Conservation (phyloP, 768 basidiomycete genomes). For the Russula brevipes region DNA sequence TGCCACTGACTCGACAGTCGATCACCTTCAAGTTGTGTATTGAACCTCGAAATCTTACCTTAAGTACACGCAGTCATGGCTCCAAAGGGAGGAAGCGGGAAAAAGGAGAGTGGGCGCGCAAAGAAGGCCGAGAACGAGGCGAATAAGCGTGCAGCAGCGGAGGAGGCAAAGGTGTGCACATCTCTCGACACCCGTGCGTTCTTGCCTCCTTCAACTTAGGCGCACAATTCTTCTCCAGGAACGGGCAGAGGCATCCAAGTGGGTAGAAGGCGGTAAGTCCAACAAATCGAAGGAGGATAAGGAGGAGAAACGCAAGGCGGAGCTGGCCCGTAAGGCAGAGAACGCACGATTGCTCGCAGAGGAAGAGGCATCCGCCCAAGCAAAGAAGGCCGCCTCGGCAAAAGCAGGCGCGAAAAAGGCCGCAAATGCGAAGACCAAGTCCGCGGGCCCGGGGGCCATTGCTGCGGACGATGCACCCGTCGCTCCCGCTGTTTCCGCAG, state of each 20-base stretch:
- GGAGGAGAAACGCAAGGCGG: slow-evolving; percentile 76
- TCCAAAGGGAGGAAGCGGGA: slow-evolving; percentile 83
- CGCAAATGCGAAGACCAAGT: slow-evolving; percentile 30
- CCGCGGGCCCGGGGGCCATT: slow-evolving; percentile 81
- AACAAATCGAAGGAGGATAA: slow-evolving; percentile 67
- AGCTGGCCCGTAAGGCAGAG: slow-evolving; percentile 82
- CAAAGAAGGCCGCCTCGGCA: slow-evolving; percentile 48
- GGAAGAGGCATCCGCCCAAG: slow-evolving; percentile 62
- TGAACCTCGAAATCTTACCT: neutral
- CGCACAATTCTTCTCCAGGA: slow-evolving; percentile 45
- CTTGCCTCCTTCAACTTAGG: neutral
- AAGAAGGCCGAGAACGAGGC: slow-evolving; percentile 90
- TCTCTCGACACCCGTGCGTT: slow-evolving; percentile 4
- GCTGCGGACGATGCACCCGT: slow-evolving; percentile 60
- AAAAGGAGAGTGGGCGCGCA: slow-evolving; percentile 86
- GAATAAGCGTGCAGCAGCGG: slow-evolving; percentile 64
- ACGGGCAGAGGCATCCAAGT: slow-evolving; percentile 59
- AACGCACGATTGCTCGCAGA: slow-evolving; percentile 80
- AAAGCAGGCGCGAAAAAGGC: slow-evolving; percentile 33
- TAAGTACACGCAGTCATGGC: slow-evolving; percentile 47
- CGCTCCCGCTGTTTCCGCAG: slow-evolving; percentile 24
- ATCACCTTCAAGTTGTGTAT: neutral
- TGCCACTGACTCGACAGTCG: neutral
- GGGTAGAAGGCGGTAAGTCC: slow-evolving; percentile 63
- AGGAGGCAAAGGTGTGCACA: slow-evolving; percentile 50